These are phyloP conservation scores for Annona squamosa DNA, from an alignment of 164 flowering plant species.

Conservation along the genomic window DNA sequence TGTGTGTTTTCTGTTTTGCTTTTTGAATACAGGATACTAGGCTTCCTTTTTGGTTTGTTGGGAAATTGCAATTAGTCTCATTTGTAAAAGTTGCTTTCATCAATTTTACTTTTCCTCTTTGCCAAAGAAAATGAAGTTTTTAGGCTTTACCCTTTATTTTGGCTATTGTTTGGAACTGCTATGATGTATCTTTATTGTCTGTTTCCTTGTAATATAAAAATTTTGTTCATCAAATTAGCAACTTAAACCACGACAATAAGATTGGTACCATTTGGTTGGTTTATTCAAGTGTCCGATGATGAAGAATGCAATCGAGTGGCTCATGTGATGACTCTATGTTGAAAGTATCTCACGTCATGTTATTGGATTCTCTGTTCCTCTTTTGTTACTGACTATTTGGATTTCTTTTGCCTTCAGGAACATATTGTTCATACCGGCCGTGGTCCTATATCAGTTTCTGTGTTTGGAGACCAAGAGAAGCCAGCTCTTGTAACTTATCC, in stretches of 20 bases:
- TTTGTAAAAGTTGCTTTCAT: too few species aligned
- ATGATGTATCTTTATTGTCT: too few species aligned
- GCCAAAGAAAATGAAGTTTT: too few species aligned
- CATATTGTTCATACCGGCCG: slow-evolving; percentile 55
- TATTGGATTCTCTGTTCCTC: not conserved
- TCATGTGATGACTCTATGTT: not conserved
- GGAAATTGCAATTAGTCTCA: too few species aligned
- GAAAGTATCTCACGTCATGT: not conserved
- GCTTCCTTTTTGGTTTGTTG: too few species aligned
- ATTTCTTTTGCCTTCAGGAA: slow-evolving; percentile 44
- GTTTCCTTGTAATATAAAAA: too few species aligned
- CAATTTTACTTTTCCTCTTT: too few species aligned
- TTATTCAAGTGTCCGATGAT: not conserved
- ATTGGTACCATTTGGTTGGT: not conserved
- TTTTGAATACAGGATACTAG: too few species aligned
- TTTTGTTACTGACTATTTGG: not conserved
- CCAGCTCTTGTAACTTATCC: slow-evolving; percentile 91
- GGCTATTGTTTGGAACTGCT: too few species aligned
- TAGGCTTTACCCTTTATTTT: too few species aligned
- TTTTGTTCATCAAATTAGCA: too few species aligned
- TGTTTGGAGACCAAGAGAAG: slow-evolving; percentile 81
- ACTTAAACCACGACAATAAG: not conserved
- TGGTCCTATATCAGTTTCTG: slow-evolving; percentile 74
- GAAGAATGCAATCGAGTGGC: not conserved
- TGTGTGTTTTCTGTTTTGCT: too few species aligned